Conservation (phyloP, 805 yeast genomes). For the Metahyphopichia silvanorum region DNA sequence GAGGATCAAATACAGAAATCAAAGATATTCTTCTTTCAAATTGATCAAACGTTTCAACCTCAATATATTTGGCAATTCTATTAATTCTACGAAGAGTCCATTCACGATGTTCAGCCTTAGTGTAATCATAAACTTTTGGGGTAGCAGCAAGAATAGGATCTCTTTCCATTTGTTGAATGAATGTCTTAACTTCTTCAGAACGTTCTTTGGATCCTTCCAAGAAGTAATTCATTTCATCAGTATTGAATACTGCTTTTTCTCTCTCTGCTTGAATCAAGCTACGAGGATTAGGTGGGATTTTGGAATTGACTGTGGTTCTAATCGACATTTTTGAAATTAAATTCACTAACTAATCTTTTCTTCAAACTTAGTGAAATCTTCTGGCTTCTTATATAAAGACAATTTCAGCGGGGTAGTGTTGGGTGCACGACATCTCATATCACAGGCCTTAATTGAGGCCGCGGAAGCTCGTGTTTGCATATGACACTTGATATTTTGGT, state of each 20-base stretch:
- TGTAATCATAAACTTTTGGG: conserved; percentile 24
- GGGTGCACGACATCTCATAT: too few species aligned
- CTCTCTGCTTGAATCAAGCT: conserved; percentile 17
- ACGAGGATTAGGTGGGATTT: conserved; percentile 20
- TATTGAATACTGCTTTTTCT: conserved; percentile 13
- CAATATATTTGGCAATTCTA: conserved; percentile 30
- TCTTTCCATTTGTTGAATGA: conserved; percentile 30
- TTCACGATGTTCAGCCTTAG: conserved; percentile 24
- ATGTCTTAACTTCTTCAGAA: conserved; percentile 20
- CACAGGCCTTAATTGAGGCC: too few species aligned
- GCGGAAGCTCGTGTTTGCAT: too few species aligned
- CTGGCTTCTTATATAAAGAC: too few species aligned
- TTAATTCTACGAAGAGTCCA: conserved; percentile 28
- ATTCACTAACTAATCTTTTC: too few species aligned
- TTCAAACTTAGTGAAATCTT: too few species aligned
- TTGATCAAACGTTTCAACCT: conserved; percentile 22
- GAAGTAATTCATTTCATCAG: conserved; percentile 20
- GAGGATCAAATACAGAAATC: conserved; percentile 29
- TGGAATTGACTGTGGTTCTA: conserved; percentile 13
- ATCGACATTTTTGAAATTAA: too few species aligned
- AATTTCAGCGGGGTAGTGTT: too few species aligned
- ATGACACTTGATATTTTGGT: too few species aligned
- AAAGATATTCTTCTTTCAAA: conserved; percentile 28
- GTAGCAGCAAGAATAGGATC: conserved; percentile 29
- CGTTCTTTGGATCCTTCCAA: conserved; percentile 21